phyloP scores from a whole-genome alignment of 2,329 filamentous ascomycete species.

The Emericellopsis cladophorae region DNA sequence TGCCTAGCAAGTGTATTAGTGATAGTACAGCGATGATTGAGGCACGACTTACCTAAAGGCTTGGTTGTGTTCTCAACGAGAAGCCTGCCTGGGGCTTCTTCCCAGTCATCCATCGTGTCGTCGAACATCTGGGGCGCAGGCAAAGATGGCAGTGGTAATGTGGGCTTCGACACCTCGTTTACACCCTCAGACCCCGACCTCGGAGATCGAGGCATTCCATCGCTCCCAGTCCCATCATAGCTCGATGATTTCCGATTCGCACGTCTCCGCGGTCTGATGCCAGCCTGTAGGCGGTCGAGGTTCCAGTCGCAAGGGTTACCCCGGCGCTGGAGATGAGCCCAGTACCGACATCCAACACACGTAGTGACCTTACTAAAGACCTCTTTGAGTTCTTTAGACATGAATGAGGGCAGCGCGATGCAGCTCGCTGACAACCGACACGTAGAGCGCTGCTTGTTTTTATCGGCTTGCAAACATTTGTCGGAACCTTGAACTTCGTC shows the following conservation, averaged over 20 bases:
- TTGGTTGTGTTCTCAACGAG: slow-evolving; percentile 13
- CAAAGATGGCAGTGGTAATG: background rate
- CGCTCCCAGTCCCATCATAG: no score
- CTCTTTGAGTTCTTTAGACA: slow-evolving; percentile 7
- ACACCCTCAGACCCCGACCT: no score
- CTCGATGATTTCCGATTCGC: no score
- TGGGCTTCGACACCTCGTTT: no score
- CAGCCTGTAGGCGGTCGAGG: background rate
- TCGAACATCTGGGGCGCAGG: slow-evolving; percentile 9
- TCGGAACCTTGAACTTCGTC: slow-evolving; percentile 9
- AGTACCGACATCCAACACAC: slow-evolving; percentile 20
- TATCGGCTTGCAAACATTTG: slow-evolving; percentile 5
- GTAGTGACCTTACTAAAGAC: slow-evolving; percentile 8
- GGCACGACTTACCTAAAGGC: slow-evolving; percentile 17
- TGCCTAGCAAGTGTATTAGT: slow-evolving; percentile 13
- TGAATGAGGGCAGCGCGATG: slow-evolving; percentile 10
- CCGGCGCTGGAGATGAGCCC: slow-evolving; percentile 9
- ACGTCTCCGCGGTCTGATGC: no score
- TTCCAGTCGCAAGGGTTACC: slow-evolving; percentile 14
- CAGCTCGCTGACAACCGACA: slow-evolving; percentile 11
- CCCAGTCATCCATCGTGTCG: slow-evolving; percentile 26
- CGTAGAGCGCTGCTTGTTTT: background rate
- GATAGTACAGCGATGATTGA: background rate
- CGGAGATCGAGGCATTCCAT: no score
- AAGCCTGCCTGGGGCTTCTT: slow-evolving; percentile 29